Base-by-base conservation (phyloP, 139 green algal species). In the Picochlorum costavermella region DNA sequence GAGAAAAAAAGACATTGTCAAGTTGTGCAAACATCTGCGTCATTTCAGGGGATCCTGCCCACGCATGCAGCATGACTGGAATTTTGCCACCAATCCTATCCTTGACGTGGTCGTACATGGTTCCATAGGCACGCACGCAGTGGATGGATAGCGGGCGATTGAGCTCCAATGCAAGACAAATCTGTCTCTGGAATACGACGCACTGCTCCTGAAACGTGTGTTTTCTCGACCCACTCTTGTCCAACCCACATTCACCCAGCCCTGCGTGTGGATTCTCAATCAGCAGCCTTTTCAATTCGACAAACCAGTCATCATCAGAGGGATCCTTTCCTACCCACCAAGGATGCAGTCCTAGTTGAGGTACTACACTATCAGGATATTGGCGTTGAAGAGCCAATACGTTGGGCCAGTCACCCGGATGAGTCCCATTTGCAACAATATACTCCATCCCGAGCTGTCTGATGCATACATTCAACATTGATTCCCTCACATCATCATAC, bases 341-440 rank as follows among this genome's bases (percentile, higher is more conserved):
- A 9, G 77, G 77, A 45, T 84, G 77, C 14, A 84, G 30, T 2
- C 77, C 77, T 63, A 73, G 72, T 12, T 80, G 72, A n/a, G 74
- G 75, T 5, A 75, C 36, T 8, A 84, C 12, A 12, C 2, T 6
- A 45, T 30, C 17, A n/a, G 30, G 43, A 17, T 72, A 28, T 31
- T 49, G 5, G 1, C 40, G 48, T 5, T 43, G 31, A 6, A 62
- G 26, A 2, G 23, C 33, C 6, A 67, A 48, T 16, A 84, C 77
- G 20, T 67, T n/a, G 1, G 10, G 26, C 77, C 77, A 84, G 56
- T 84, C 77, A 13, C 59, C 63, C 45, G 67, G 67, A 25, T 55
- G 73, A 28, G 61, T 75, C 5, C 77, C 75, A 55, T 84, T 80
- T 46, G 63, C 69, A 1, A 45, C 56, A 6, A 75, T 20, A 20